phyloP scores from a whole-genome alignment of 2,329 filamentous ascomycete species.

The Stenocarpella maydis region DNA sequence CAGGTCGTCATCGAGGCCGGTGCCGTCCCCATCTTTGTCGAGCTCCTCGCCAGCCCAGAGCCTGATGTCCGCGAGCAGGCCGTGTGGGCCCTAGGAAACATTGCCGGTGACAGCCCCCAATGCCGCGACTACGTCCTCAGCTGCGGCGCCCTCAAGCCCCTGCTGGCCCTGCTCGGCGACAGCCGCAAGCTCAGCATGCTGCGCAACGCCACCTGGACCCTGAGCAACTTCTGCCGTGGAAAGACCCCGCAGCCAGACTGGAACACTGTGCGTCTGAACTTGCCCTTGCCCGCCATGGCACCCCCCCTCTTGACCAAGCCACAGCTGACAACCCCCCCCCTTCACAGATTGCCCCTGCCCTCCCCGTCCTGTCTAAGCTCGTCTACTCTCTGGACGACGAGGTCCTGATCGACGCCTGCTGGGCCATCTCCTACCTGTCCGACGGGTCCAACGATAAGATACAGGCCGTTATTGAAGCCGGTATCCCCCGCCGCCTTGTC shows the following conservation, averaged over 20 bases:
- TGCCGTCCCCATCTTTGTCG: constrained; percentile 97
- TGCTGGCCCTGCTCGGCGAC: constrained; percentile 89
- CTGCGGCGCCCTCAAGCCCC: constrained; percentile 88
- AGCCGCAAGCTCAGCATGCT: constrained; percentile 99
- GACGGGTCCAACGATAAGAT: constrained; percentile 99
- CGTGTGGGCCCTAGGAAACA: constrained; percentile 98
- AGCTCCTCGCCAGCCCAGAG: constrained; percentile 93
- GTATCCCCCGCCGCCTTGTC: constrained; percentile 93
- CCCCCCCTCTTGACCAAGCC: neutral
- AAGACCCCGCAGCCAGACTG: constrained; percentile 99
- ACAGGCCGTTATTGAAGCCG: constrained; percentile 97
- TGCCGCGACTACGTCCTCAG: constrained; percentile 97
- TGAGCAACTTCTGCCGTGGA: constrained; percentile 99
- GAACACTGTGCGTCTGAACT: constrained; percentile 76
- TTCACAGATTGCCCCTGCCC: constrained; percentile 85
- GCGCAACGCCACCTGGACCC: constrained; percentile 96
- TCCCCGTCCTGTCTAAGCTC: constrained; percentile 94
- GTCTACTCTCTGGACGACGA: constrained; percentile 99
- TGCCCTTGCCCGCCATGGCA: constrained; percentile 8
- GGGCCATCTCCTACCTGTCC: constrained; percentile 98
- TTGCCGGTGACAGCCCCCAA: constrained; percentile 96
- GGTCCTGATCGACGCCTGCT: constrained; percentile 98
- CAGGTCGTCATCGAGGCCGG: constrained; percentile 99
- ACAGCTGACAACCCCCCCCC: constrained; percentile 36
- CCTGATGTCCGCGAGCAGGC: constrained; percentile 98